Conservation (phyloP, 768 basidiomycete species). For the Boletus bicolor region DNA sequence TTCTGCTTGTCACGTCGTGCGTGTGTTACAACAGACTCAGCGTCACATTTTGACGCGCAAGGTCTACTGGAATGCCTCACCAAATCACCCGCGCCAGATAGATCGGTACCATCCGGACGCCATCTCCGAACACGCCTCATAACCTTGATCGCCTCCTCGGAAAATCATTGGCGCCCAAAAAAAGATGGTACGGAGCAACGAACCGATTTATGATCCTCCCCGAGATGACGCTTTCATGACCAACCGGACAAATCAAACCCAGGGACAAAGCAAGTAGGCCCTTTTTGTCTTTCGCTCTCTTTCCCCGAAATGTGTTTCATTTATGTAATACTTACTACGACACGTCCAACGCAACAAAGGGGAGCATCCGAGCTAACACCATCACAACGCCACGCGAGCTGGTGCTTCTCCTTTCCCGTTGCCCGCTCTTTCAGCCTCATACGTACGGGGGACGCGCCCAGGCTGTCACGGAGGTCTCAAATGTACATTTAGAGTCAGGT, state of each 20-base stretch:
- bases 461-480: not conserved
- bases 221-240: not conserved
- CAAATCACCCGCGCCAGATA: not conserved
- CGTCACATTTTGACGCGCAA: not conserved
- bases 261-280: not conserved
- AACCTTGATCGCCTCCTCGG: not conserved
- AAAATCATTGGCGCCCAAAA: not conserved
- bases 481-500: not conserved
- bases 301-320: not conserved
- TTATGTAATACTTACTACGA: slow-evolving; percentile 4
- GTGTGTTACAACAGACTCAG: not conserved
- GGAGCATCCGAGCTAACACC: not conserved
- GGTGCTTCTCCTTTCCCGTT: not conserved
- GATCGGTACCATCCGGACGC: not conserved
- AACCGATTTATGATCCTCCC: not conserved
- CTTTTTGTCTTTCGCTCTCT: not conserved
- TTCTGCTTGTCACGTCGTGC: not conserved
- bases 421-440: not conserved
- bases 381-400: not conserved
- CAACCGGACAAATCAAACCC: too few species aligned
- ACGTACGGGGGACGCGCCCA: not conserved
- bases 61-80: not conserved
- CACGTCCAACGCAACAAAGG: not conserved
- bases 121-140: not conserved
- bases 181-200: not conserved